Conservation (phyloP, 768 basidiomycete genomes). For the Mycena venus region DNA sequence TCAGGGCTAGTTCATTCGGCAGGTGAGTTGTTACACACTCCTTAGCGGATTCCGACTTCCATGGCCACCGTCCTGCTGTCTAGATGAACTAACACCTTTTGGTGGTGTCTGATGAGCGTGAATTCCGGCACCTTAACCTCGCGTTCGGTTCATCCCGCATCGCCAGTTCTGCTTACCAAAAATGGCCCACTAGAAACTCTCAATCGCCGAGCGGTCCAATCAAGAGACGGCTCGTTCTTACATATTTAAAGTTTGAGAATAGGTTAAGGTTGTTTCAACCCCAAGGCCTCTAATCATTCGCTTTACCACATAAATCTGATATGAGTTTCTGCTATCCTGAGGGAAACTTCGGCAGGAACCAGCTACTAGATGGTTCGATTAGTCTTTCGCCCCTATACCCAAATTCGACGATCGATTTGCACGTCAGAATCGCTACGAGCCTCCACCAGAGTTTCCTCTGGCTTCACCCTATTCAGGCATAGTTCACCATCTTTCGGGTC, state of each 20-base stretch:
- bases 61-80: no score
- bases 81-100: no score
- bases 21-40: no score
- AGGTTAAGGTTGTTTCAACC: no score
- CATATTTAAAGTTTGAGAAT: no score
- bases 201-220: slow-evolving; percentile 86
- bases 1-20: no score
- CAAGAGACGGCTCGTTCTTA: slow-evolving; percentile 88
- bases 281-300: slow-evolving; percentile 95
- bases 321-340: no score
- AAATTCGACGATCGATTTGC: slow-evolving; percentile 96
- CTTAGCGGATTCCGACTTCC: no score
- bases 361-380: slow-evolving; percentile 96
- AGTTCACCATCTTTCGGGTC: no score
- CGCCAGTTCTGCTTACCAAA: slow-evolving; percentile 80
- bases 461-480: slow-evolving; percentile 93
- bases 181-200: slow-evolving; percentile 87
- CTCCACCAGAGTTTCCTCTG: slow-evolving; percentile 64
- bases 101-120: no score
- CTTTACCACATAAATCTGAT: slow-evolving; percentile 79
- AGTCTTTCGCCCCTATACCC: slow-evolving; percentile 97
- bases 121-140: no score
- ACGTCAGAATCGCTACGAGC: slow-evolving; percentile 92
- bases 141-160: slow-evolving; percentile 79
- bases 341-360: no score